Evolutionary conservation across 2,329 filamentous ascomycete species (phyloP).

Genomic region (Alternaria gaisen): DNA sequence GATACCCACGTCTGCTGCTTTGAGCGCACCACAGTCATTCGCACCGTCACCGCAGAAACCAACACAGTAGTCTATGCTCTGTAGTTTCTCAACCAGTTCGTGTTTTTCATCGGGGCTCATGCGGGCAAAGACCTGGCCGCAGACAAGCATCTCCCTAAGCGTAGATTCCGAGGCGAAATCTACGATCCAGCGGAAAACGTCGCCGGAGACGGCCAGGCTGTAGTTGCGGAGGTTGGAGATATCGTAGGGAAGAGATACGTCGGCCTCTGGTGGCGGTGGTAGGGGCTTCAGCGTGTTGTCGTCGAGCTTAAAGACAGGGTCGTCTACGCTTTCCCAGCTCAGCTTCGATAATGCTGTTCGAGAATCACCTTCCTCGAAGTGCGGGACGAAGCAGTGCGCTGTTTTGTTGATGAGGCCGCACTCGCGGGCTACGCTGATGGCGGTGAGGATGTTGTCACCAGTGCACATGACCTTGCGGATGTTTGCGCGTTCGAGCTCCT

Average conservation of each 20-base stretch:
- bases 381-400: constrained; percentile 91
- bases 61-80: constrained; percentile 92
- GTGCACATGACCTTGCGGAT: constrained; percentile 97
- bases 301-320: constrained; percentile 79
- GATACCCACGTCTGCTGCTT: constrained; percentile 96
- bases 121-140: constrained; percentile 91
- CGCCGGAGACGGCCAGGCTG: constrained; percentile 86
- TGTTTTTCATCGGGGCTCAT: constrained; percentile 99
- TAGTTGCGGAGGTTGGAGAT: constrained; percentile 84
- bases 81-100: constrained; percentile 94
- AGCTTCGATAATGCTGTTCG: constrained; percentile 77
- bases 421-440: constrained; percentile 92
- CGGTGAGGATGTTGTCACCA: constrained; percentile 96
- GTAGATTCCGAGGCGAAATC: constrained; percentile 87
- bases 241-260: constrained; percentile 86
- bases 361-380: constrained; percentile 81
- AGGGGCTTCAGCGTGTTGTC: constrained; percentile 82
- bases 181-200: constrained; percentile 95
- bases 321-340: constrained; percentile 94
- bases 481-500: constrained; percentile 81
- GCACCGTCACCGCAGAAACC: constrained; percentile 98
- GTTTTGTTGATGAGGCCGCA: constrained; percentile 82
- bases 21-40: constrained; percentile 96
- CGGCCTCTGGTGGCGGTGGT: constrained; percentile 72
- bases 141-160: constrained; percentile 85